These are phyloP conservation scores for Primulina eburnea DNA, from an alignment of 257 asterid genomes.

Conservation along the genomic window DNA sequence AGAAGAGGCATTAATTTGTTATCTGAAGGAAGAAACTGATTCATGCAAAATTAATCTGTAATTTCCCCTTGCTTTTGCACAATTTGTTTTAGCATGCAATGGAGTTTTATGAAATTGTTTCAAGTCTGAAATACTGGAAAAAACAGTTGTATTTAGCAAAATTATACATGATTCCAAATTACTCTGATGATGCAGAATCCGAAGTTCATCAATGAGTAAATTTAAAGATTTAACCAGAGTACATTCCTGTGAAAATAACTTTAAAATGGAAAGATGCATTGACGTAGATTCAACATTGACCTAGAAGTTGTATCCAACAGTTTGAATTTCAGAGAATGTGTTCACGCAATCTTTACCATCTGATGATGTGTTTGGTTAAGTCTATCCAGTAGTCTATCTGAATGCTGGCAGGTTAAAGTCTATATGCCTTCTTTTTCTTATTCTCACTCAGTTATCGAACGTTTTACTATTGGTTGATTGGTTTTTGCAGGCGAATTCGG, in stretches of 20 bases:
- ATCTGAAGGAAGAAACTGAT: neutral
- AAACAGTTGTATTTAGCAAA: neutral
- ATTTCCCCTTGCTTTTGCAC: too few species aligned
- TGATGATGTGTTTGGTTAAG: slow-evolving; percentile 6
- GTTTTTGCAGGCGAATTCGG: slow-evolving; percentile 64
- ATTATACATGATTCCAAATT: neutral
- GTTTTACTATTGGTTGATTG: slow-evolving; percentile 8
- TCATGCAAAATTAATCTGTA: too few species aligned
- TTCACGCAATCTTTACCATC: neutral
- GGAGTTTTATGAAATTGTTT: neutral
- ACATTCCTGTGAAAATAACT: too few species aligned
- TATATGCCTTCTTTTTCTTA: neutral
- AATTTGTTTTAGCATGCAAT: neutral
- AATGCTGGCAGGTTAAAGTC: neutral
- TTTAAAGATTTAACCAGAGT: too few species aligned
- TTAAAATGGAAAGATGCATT: neutral
- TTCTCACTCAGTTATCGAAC: neutral
- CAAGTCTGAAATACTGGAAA: neutral
- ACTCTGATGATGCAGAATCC: neutral
- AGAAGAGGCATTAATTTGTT: neutral
- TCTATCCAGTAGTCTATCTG: neutral
- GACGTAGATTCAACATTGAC: neutral
- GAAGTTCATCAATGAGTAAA: neutral
- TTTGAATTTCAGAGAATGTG: neutral
- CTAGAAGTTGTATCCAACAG: neutral